These are phyloP conservation scores for Furcasterigmium furcatum DNA, from an alignment of 2,329 filamentous ascomycete genomes.

Conservation along the genomic window DNA sequence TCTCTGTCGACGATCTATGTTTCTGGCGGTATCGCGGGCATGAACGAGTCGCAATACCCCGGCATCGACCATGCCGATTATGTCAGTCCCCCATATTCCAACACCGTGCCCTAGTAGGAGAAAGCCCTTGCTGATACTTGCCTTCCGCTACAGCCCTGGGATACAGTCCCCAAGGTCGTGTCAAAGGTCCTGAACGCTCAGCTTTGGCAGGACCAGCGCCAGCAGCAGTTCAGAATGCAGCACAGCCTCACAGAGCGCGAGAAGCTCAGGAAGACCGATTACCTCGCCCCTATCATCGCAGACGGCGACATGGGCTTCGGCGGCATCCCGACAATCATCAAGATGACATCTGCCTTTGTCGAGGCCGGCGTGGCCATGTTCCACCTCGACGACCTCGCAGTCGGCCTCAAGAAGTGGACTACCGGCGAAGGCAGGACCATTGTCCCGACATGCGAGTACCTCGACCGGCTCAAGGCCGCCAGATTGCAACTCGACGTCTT, in stretches of 20 bases:
- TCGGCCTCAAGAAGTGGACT: conserved; percentile 40
- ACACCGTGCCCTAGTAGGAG: too few relatives aligned
- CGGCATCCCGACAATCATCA: conserved; percentile 32
- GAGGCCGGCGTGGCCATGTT: conserved; percentile 38
- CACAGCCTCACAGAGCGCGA: conserved; percentile 23
- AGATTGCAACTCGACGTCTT: conserved; percentile 36
- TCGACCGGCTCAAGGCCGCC: conserved; percentile 27
- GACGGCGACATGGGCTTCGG: conserved; percentile 41
- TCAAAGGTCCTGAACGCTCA: conserved; percentile 34
- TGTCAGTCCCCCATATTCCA: too few relatives aligned
- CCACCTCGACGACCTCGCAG: conserved; percentile 37
- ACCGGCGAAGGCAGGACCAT: conserved; percentile 33
- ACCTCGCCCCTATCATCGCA: conserved; percentile 33
- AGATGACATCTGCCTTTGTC: conserved; percentile 36
- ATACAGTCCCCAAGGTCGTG: conserved; percentile 36
- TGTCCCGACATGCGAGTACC: conserved; percentile 34
- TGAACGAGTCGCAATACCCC: conserved; percentile 29
- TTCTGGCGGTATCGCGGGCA: conserved; percentile 34
- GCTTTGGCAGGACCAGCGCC: conserved; percentile 35
- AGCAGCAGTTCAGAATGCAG: conserved; percentile 30
- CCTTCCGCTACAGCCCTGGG: conserved; percentile 38
- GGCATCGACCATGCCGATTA: conserved; percentile 35
- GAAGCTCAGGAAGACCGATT: conserved; percentile 31
- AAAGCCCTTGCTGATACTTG: too few relatives aligned
- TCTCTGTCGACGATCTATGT: conserved; percentile 34